A percentile compares a stretch with the other conserved stretches of the same genome.
These are phyloP conservation scores for Dothiorella sarmentorum DNA, from an alignment of 2,329 filamentous ascomycete genomes.

Conservation along the genomic window DNA sequence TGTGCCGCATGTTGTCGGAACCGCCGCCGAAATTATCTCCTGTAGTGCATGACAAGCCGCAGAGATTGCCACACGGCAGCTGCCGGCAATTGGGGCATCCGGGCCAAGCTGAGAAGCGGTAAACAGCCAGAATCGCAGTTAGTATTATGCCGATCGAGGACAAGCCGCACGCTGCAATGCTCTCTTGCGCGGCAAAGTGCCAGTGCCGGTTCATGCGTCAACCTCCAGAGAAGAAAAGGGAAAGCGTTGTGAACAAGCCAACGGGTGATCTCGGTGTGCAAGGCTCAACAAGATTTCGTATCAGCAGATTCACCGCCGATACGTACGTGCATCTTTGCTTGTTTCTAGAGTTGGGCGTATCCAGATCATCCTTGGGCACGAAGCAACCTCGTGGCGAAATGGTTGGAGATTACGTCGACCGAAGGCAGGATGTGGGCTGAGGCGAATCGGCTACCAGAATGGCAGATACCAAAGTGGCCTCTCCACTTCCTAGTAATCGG, in stretches of 20 bases:
- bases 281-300: conserved; percentile 38
- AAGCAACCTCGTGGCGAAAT: conserved; percentile 47
- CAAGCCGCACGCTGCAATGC: conserved; percentile 20
- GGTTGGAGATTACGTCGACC: conserved; percentile 47
- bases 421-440: conserved; percentile 41
- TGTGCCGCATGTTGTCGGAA: background rate
- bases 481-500: background rate
- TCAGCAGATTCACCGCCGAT: conserved; percentile 38
- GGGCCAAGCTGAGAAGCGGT: background rate
- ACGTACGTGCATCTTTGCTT: conserved; percentile 22
- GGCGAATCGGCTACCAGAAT: background rate
- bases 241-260: conserved; percentile 46
- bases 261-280: conserved; percentile 33
- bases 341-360: conserved; percentile 24
- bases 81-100: background rate
- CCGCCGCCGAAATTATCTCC: background rate
- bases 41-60: background rate
- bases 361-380: conserved; percentile 45
- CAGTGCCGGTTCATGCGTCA: conserved; percentile 15
- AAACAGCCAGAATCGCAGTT: background rate
- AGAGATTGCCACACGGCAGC: conserved; percentile 3
- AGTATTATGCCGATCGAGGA: conserved; percentile 22
- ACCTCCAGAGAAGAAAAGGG: conserved; percentile 41
- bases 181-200: background rate
- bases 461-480: background rate